Evolutionary conservation across 2,329 filamentous ascomycete species (phyloP).

Genomic region (Aschersonia sp.): DNA sequence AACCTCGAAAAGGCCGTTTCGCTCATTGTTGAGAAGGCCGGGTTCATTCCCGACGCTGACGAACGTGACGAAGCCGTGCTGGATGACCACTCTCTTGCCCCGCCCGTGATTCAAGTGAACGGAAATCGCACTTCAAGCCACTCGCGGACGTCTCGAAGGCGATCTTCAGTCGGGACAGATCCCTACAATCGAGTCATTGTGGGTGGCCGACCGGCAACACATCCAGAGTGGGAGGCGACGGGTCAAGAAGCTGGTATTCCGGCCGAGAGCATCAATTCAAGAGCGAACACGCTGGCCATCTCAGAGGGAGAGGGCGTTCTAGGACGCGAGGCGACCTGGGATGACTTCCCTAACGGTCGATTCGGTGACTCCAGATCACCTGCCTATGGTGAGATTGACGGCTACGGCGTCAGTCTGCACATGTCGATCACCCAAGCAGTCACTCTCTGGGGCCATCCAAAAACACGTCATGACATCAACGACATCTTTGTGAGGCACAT

Average conservation of each 20-base stretch:
- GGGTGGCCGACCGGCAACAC: conserved; percentile 42
- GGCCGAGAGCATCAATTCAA: conserved; percentile 56
- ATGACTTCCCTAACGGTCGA: conserved; percentile 91
- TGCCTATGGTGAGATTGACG: conserved; percentile 91
- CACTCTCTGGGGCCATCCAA: conserved; percentile 72
- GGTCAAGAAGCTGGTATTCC: conserved; percentile 68
- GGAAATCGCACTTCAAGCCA: conserved; percentile 23
- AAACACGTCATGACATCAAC: conserved; percentile 56
- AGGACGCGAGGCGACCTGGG: conserved; percentile 93
- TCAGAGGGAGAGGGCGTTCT: conserved; percentile 84
- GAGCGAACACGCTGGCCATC: conserved; percentile 78
- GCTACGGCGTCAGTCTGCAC: conserved; percentile 93
- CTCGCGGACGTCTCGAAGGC: conserved; percentile 38
- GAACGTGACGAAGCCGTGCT: conserved; percentile 37
- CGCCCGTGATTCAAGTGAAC: conserved; percentile 29
- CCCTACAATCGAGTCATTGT: conserved; percentile 82
- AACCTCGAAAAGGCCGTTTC: conserved; percentile 94
- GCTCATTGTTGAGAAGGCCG: conserved; percentile 73
- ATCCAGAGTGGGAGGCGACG: conserved; percentile 55
- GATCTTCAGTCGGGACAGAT: conserved; percentile 69
- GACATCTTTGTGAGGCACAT: conserved; percentile 71
- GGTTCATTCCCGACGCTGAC: conserved; percentile 58
- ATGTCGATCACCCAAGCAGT: conserved; percentile 76
- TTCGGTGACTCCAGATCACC: conserved; percentile 90
- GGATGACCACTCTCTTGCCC: conserved; percentile 22